Conservation (phyloP, 768 basidiomycete species). For the Hemileccinum rubropunctum region DNA sequence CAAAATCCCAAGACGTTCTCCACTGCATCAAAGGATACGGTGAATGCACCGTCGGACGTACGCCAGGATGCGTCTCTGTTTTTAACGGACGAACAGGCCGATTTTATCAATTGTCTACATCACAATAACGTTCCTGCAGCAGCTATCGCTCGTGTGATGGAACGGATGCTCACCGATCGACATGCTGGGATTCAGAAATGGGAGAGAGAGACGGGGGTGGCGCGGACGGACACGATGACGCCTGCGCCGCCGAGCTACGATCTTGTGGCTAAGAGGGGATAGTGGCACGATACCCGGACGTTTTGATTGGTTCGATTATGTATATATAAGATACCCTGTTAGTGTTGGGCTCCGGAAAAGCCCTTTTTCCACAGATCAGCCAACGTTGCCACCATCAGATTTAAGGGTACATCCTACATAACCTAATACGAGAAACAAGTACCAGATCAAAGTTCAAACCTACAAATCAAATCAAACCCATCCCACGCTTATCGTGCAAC, state of each 20-base stretch:
- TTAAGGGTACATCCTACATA: too few relatives aligned
- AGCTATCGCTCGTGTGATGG: constrained; percentile 22
- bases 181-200: constrained; percentile 18
- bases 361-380: too few relatives aligned
- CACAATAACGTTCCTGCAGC: constrained; percentile 22
- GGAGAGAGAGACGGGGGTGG: constrained; percentile 20
- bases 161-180: constrained; percentile 23
- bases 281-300: neutral
- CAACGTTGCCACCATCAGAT: too few relatives aligned
- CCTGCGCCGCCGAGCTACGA: constrained; percentile 17
- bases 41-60: neutral
- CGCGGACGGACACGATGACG: constrained; percentile 15
- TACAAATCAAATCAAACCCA: too few relatives aligned
- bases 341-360: too few relatives aligned
- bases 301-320: too few relatives aligned
- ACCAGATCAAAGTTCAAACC: too few relatives aligned
- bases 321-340: too few relatives aligned
- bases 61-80: constrained; percentile 6
- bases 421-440: too few relatives aligned
- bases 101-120: constrained; percentile 22
- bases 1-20: constrained; percentile 3
- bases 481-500: too few relatives aligned
- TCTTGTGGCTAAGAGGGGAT: neutral
- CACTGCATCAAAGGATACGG: constrained; percentile 3
- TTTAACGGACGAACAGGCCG: constrained; percentile 25